phyloP scores from a whole-genome alignment of 208 protist species.

The Wallacemonas rigidus region DNA sequence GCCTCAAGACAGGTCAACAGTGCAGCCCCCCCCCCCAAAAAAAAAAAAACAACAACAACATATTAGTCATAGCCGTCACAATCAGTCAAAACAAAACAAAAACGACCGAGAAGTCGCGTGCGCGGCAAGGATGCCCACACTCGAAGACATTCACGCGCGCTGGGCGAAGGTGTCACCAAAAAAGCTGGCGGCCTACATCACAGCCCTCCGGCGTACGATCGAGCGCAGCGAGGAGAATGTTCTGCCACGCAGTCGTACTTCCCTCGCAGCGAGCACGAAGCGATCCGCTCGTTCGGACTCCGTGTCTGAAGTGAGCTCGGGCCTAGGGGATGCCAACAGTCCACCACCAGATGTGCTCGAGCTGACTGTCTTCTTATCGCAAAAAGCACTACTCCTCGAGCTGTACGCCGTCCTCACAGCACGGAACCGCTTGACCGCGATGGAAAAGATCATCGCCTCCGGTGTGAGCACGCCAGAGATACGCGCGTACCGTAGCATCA shows the following conservation, averaged over 20 bases:
- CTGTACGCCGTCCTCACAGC: slow-evolving; percentile 6
- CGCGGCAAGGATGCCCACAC: background rate
- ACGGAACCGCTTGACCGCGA: background rate
- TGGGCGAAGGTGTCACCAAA: background rate
- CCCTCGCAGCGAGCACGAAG: background rate
- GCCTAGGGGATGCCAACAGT: background rate
- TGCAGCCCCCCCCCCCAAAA: too few species aligned
- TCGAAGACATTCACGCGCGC: background rate
- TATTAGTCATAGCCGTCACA: too few species aligned
- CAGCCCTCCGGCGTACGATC: background rate
- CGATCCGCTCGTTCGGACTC: background rate
- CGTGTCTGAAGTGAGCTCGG: background rate
- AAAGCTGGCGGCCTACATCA: background rate
- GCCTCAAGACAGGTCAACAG: too few species aligned
- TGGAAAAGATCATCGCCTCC: background rate
- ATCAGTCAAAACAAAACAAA: background rate
- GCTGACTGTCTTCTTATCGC: background rate
- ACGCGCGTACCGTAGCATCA: background rate
- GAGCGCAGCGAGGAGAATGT: background rate
- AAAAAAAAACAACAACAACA: too few species aligned
- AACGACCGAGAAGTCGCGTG: background rate
- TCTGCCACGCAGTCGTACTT: background rate
- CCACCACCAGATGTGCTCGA: slow-evolving; percentile 1
- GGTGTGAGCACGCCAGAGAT: background rate
- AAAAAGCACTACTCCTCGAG: slow-evolving; percentile 20